These are phyloP conservation scores for Rhododendron molle DNA, from an alignment of 148 eudicot species.

Conservation along the genomic window DNA sequence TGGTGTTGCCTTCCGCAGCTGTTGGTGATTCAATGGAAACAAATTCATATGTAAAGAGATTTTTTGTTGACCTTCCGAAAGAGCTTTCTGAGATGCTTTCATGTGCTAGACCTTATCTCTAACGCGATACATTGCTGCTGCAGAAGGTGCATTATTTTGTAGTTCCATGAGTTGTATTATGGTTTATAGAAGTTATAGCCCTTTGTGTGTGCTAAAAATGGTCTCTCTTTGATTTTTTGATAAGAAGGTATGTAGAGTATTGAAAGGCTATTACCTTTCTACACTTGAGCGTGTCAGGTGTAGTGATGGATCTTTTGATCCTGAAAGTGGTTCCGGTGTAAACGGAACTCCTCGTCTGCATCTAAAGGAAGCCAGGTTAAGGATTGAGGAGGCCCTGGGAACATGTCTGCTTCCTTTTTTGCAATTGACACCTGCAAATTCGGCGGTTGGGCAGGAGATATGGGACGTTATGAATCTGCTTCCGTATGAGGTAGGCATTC, in stretches of 20 bases:
- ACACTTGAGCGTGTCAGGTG: slow-evolving; percentile 56
- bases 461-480: slow-evolving; percentile 98
- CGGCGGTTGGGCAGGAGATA: slow-evolving; percentile 88
- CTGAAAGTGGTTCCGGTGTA: slow-evolving; percentile 28
- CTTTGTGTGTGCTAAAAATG: not conserved
- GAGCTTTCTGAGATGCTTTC: slow-evolving; percentile 95
- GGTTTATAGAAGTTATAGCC: not conserved
- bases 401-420: slow-evolving; percentile 69
- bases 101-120: slow-evolving; percentile 82
- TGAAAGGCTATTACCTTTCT: slow-evolving; percentile 69
- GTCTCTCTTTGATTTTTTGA: slow-evolving; percentile 6
- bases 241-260: slow-evolving; percentile 72
- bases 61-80: slow-evolving; percentile 56
- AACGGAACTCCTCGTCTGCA: slow-evolving; percentile 60
- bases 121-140: slow-evolving; percentile 77
- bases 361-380: slow-evolving; percentile 66
- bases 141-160: slow-evolving; percentile 59
- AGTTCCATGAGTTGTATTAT: not conserved
- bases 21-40: slow-evolving; percentile 34
- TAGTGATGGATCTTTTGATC: slow-evolving; percentile 36
- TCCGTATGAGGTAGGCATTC: slow-evolving; percentile 77
- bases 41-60: slow-evolving; percentile 25
- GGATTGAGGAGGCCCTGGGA: slow-evolving; percentile 88
- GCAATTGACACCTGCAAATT: slow-evolving; percentile 94
- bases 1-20: slow-evolving; percentile 21